These are phyloP conservation scores for Aureoboletus auriporus DNA, from an alignment of 768 basidiomycete genomes.

Conservation along the genomic window DNA sequence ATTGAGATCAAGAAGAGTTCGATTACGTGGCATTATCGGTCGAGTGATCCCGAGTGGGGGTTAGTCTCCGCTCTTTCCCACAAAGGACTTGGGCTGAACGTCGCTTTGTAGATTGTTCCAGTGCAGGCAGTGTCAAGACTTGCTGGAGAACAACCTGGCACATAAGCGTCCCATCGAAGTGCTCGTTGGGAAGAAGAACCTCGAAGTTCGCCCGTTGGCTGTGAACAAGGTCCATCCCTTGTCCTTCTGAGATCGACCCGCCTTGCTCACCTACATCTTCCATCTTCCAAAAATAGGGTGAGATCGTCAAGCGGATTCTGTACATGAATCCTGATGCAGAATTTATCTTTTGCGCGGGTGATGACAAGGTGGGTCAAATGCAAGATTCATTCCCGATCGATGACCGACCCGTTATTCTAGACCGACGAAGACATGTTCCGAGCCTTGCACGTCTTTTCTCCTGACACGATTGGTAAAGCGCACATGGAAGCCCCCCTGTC, in stretches of 20 bases:
- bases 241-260: background rate
- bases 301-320: conserved; percentile 92
- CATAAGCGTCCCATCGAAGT: conserved; percentile 96
- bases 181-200: conserved; percentile 96
- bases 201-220: conserved; percentile 92
- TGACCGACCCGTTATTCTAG: conserved; percentile 30
- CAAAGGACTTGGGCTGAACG: background rate
- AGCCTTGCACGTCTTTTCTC: conserved; percentile 62
- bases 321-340: conserved; percentile 93
- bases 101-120: conserved; percentile 65
- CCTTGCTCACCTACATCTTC: background rate
- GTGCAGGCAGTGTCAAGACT: conserved; percentile 93
- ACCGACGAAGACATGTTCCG: conserved; percentile 99
- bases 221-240: conserved; percentile 71
- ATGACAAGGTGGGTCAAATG: conserved; percentile 72
- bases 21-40: conserved; percentile 97
- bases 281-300: conserved; percentile 48
- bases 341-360: conserved; percentile 96
- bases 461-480: conserved; percentile 32
- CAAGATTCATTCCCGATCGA: background rate
- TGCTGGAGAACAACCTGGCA: conserved; percentile 91
- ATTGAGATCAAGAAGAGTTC: conserved; percentile 97
- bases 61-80: conserved; percentile 34
- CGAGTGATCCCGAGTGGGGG: conserved; percentile 95
- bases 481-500: conserved; percentile 57